These are phyloP conservation scores for Anethum foeniculum DNA, from an alignment of 140 eudicot genomes.

Conservation along the genomic window DNA sequence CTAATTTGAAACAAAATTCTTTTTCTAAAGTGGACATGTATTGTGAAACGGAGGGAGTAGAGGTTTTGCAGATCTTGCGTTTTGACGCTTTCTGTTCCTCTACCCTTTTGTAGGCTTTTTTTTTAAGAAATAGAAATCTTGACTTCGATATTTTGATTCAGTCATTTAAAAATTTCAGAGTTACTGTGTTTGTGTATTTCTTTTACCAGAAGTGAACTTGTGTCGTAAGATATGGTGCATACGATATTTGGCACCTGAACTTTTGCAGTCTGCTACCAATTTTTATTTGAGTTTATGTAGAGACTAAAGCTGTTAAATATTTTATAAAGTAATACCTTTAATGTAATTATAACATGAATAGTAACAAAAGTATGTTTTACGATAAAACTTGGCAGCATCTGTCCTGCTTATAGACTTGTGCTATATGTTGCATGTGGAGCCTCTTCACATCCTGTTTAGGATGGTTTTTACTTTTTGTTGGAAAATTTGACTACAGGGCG, in stretches of 20 bases:
- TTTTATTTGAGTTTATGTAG: background rate
- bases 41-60: no score
- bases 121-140: background rate
- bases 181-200: background rate
- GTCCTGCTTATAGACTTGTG: background rate
- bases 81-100: background rate
- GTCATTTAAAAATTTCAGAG: background rate
- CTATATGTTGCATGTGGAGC: background rate
- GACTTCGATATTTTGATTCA: background rate
- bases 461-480: background rate
- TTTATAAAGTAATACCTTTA: background rate
- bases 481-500: background rate
- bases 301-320: background rate
- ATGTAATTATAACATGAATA: background rate
- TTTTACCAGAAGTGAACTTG: background rate
- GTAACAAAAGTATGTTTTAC: no score
- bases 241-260: background rate
- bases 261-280: background rate
- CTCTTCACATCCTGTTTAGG: background rate
- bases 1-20: no score
- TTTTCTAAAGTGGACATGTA: no score
- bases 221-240: background rate
- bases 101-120: background rate
- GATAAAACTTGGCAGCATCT: background rate
- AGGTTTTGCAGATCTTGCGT: background rate